A percentile compares a stretch with the other conserved stretches of the same genome.
These are phyloP conservation scores for Mortierella claussenii DNA, from an alignment of 192 early-diverging fungal genomes.

Conservation along the genomic window DNA sequence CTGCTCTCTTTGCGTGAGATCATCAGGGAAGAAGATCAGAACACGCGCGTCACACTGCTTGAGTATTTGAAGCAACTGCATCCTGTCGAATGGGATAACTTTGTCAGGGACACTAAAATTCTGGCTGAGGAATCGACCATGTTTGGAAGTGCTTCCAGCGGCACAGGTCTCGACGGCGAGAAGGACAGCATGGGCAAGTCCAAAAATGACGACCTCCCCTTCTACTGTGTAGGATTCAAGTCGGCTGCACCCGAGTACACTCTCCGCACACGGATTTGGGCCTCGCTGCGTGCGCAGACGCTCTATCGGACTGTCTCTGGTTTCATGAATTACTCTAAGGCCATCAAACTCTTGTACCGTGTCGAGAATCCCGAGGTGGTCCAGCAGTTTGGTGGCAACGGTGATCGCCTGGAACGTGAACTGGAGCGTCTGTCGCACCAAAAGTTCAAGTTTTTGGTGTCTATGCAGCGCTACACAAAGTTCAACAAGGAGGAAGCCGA, in stretches of 20 bases:
- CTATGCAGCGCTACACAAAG: conserved; percentile 86
- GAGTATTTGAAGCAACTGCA: conserved; percentile 87
- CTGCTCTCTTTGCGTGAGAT: conserved; percentile 85
- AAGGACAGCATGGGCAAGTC: conserved; percentile 58
- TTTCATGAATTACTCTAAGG: conserved; percentile 90
- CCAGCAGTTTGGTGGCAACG: conserved; percentile 69
- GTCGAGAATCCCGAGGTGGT: conserved; percentile 85
- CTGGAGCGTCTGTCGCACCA: conserved; percentile 71
- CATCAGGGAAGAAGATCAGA: conserved; percentile 83
- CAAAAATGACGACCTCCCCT: conserved; percentile 83
- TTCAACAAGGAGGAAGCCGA: conserved; percentile 83
- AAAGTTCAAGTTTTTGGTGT: conserved; percentile 88
- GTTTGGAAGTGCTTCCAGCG: conserved; percentile 40
- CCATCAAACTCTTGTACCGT: conserved; percentile 81
- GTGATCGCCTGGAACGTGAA: conserved; percentile 75
- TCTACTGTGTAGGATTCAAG: conserved; percentile 87
- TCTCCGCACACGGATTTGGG: conserved; percentile 89
- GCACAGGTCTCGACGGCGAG: conserved; percentile 28
- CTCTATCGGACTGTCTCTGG: conserved; percentile 88
- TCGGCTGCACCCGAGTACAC: conserved; percentile 83
- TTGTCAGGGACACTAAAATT: conserved; percentile 87
- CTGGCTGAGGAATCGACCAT: conserved; percentile 71
- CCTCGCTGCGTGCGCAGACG: conserved; percentile 86
- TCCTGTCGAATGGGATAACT: conserved; percentile 89
- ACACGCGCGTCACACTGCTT: conserved; percentile 81